Conservation (phyloP, 2,329 filamentous ascomycete genomes). For the Pseudogymnoascus sp. region DNA sequence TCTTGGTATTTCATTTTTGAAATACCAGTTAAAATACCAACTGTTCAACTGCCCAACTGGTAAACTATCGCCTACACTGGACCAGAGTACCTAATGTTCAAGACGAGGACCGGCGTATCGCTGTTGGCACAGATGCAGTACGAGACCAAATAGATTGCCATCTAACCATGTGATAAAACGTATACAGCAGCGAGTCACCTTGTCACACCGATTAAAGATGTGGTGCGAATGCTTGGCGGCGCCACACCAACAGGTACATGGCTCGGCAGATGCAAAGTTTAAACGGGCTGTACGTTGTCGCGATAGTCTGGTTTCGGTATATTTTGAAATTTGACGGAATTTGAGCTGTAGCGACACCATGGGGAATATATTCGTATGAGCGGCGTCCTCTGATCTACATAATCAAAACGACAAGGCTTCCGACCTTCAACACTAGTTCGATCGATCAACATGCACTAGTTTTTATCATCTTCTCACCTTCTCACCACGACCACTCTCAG, state of each 20-base stretch:
- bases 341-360: background rate
- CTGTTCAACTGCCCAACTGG: no score
- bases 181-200: conserved; percentile 14
- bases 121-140: no score
- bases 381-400: background rate
- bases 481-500: background rate
- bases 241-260: background rate
- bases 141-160: no score
- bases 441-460: background rate
- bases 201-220: background rate
- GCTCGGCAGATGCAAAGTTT: background rate
- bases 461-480: background rate
- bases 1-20: no score
- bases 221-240: background rate
- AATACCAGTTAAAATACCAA: no score
- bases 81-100: no score
- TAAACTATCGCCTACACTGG: no score
- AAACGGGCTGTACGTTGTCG: background rate
- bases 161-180: background rate
- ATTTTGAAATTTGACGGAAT: background rate
- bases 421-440: background rate
- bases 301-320: background rate
- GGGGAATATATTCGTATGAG: background rate
- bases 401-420: background rate
- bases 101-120: no score